Evolutionary conservation across 306 rosid species (phyloP).

Genomic region (Vigna angularis): DNA sequence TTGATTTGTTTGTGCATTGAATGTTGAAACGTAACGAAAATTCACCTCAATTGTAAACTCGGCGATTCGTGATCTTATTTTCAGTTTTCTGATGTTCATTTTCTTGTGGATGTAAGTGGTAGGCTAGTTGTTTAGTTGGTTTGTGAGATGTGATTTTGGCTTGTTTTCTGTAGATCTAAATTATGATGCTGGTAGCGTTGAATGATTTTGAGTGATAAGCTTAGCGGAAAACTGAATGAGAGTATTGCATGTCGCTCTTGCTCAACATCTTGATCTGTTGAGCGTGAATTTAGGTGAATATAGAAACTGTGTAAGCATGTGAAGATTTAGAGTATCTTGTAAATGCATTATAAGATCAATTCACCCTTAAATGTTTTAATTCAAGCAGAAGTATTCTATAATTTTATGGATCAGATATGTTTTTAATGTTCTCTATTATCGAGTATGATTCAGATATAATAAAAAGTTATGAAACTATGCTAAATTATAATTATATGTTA

Average conservation of each 20-base stretch:
- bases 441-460: too few relatives aligned
- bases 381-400: background rate
- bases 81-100: background rate
- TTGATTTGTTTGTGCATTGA: constrained; percentile 27
- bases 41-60: background rate
- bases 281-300: constrained; percentile 25
- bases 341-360: constrained; percentile 8
- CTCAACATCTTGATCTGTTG: constrained; percentile 30
- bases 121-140: constrained; percentile 1
- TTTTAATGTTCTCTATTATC: constrained; percentile 1
- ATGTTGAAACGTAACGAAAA: background rate
- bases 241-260: background rate
- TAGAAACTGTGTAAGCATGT: constrained; percentile 3
- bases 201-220: background rate
- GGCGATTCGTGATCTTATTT: constrained; percentile 21
- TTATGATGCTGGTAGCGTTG: background rate
- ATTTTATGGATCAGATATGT: constrained; percentile 5
- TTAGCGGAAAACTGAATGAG: background rate
- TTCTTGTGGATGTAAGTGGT: background rate
- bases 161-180: constrained; percentile 34
- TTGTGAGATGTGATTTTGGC: constrained; percentile 4
- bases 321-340: background rate
- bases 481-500: too few relatives aligned
- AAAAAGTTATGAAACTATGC: too few relatives aligned
- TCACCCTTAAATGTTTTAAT: background rate